Conservation (phyloP, 257 asterid genomes). For the Solanum sparsipilum region DNA sequence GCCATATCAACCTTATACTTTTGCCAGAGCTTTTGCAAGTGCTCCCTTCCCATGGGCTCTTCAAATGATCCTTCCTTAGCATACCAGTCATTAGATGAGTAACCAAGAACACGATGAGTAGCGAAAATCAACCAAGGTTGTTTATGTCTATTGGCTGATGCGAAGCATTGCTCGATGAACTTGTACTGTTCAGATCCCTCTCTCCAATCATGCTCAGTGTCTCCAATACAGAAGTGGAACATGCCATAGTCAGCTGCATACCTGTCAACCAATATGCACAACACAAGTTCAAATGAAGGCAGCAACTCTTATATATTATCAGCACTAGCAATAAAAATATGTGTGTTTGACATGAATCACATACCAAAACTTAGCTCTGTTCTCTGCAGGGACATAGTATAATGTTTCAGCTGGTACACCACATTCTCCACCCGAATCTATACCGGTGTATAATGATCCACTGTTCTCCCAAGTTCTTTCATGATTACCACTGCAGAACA, state of each 20-base stretch:
- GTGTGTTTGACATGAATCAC: not conserved
- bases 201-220: slow-evolving; percentile 37
- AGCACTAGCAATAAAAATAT: not conserved
- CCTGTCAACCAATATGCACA: slow-evolving; percentile 1
- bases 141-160: slow-evolving; percentile 25
- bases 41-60: slow-evolving; percentile 3
- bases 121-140: slow-evolving; percentile 31
- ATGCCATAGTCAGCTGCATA: slow-evolving; percentile 34
- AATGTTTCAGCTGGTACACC: slow-evolving; percentile 43
- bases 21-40: not conserved
- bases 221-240: slow-evolving; percentile 32
- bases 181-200: slow-evolving; percentile 33
- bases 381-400: slow-evolving; percentile 34
- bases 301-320: not conserved
- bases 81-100: slow-evolving; percentile 19
- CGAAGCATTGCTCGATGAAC: slow-evolving; percentile 24
- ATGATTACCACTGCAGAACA: slow-evolving; percentile 33
- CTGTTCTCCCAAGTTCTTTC: slow-evolving; percentile 32
- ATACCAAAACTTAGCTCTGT: slow-evolving; percentile 44
- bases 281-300: not conserved
- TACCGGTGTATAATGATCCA: slow-evolving; percentile 25
- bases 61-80: not conserved
- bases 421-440: slow-evolving; percentile 46
- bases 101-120: slow-evolving; percentile 17
- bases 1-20: slow-evolving; percentile 1